These are phyloP conservation scores for Rhodofomes roseus DNA, from an alignment of 1,284 basidiomycete species.

Conservation along the genomic window DNA sequence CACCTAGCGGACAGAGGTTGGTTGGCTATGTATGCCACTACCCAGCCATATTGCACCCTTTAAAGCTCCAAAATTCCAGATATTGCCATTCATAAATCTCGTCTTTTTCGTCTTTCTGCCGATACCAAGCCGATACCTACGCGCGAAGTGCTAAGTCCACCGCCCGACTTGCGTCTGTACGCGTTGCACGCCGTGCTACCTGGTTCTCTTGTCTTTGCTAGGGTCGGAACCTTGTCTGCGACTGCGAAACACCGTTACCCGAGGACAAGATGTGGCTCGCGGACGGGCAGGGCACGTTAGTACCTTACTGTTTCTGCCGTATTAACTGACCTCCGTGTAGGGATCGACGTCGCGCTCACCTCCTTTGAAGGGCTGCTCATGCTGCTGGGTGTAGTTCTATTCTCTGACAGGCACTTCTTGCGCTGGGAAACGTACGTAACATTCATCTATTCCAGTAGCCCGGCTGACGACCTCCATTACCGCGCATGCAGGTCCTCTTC, in stretches of 20 bases:
- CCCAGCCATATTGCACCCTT: too few species aligned
- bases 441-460: background rate
- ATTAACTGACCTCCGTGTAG: constrained; percentile 37
- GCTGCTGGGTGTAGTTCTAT: constrained; percentile 91
- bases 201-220: background rate
- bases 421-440: constrained; percentile 84
- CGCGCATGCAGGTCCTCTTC: constrained; percentile 91
- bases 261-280: constrained; percentile 21
- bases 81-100: too few species aligned
- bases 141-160: background rate
- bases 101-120: too few species aligned
- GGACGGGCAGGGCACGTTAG: constrained; percentile 23
- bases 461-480: background rate
- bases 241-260: background rate
- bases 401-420: constrained; percentile 98
- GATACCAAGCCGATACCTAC: too few species aligned
- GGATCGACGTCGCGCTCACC: constrained; percentile 95
- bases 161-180: background rate
- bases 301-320: background rate
- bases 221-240: background rate
- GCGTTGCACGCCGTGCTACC: background rate
- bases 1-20: too few species aligned
- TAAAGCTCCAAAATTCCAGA: too few species aligned
- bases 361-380: constrained; percentile 98
- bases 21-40: too few species aligned